These are phyloP conservation scores for Trebouxia sp. DNA, from an alignment of 139 green algal species.

Conservation along the genomic window DNA sequence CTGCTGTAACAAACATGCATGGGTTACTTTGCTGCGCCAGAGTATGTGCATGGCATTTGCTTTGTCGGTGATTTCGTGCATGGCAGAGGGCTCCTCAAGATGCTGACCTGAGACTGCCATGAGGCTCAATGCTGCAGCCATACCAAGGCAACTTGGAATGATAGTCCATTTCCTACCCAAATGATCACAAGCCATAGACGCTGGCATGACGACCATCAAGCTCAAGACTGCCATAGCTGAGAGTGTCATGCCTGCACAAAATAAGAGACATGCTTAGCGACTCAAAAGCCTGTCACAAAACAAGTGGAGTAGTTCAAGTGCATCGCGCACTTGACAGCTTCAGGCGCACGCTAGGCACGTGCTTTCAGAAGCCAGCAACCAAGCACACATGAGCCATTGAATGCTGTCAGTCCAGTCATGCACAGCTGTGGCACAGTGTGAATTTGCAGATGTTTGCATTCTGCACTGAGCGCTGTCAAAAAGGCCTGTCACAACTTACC, in stretches of 20 bases:
- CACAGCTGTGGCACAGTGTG: too few relatives aligned
- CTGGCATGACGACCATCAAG: slow-evolving; percentile 39
- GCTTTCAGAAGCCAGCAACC: too few relatives aligned
- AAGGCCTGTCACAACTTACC: slow-evolving; percentile 1
- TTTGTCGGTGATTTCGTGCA: background rate
- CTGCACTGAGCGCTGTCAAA: background rate
- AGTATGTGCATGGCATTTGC: background rate
- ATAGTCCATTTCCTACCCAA: slow-evolving; percentile 46
- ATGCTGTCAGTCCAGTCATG: too few relatives aligned
- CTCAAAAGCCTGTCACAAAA: too few relatives aligned
- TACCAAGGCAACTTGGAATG: slow-evolving; percentile 34
- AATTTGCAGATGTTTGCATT: background rate
- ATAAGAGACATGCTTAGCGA: background rate
- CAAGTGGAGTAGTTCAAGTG: background rate
- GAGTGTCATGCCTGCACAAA: slow-evolving; percentile 33
- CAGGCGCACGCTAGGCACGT: too few relatives aligned
- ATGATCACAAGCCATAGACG: slow-evolving; percentile 27
- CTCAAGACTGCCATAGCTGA: slow-evolving; percentile 40
- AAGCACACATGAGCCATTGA: too few relatives aligned
- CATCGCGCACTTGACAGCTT: background rate
- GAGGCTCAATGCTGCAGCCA: slow-evolving; percentile 33
- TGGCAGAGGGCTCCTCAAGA: background rate
- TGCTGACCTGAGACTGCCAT: slow-evolving; percentile 35
- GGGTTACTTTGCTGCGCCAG: background rate
- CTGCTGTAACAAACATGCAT: background rate